Base-by-base conservation (phyloP, 2,329 filamentous ascomycete species). In the Xylaria sp. region DNA sequence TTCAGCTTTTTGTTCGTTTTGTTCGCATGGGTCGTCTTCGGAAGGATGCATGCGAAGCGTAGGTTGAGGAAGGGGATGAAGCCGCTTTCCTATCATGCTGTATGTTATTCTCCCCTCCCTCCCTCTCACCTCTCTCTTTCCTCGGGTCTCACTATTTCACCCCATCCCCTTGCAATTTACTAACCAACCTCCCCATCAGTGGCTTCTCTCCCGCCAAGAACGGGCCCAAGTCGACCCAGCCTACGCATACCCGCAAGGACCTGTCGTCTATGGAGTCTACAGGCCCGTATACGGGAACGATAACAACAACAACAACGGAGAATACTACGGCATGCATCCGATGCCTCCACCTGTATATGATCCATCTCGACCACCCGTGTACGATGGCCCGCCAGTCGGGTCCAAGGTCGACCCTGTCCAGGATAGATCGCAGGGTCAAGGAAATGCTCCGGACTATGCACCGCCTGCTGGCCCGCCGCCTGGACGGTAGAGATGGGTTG, bases 1-100 rank as follows among this genome's bases (percentile, higher is more conserved):
- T 86, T 87, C 68, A 81, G 83, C 70, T 77, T 95, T 72, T 82
- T 92, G 74, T 67, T 85, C 64, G 65, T 89, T 68, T 80, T 93
- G 75, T 78, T 88, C 61, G 74, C 84, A 49, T 93, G 89, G 83
- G 83, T 94, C 74, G 72, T 92, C 63, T 83, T 88, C 67, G 92
- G 91, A 69, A 91, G 92, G 78, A 80, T 87, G 56, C 93, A 95
- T 80, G 93, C 92, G 54, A 88, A 88, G 77, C 81, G 81, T 54
- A 85, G 93, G 56, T 83, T 94, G 71, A 84, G 82, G 69, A 90
- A 89, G 78, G 92, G 92, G 1, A 82, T 89, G 44, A 82, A 84
- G 20, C 90, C 92, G 17, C 80, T 94, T 42, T 80, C 80, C 70
- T 95, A 95, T 77, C 92, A 96, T 80, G 83, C 90, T 75, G 89